Evolutionary conservation across 495 filamentous ascomycete species (phyloP), one percentile per base, ranked within the genome.

Genomic region (Penicillium cinerascens): DNA sequence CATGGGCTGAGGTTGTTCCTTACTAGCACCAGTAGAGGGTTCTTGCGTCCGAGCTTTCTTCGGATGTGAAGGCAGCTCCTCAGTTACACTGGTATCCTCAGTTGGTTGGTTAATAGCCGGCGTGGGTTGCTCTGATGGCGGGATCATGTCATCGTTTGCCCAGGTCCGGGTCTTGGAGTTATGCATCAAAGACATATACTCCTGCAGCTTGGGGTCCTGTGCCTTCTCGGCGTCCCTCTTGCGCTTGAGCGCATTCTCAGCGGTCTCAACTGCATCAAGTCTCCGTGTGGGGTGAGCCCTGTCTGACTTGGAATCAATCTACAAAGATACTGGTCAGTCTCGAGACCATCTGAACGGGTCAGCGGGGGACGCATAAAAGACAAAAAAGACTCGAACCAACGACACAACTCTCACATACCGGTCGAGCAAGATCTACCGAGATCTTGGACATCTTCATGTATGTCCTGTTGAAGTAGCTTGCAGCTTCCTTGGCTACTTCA

Each of bases 401-500:
- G 22, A 39, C 40, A 54, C 52, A 21, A 39, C 42, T n/a, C 44
- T 38, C 29, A 72, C 84, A 63, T 80, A 93, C 89, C 56, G 93
- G 86, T 58, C 84, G 84, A 56, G 93, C 95, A 65, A 96, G 75
- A 76, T 97, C 95, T 59, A 97, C 93, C 22, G 69, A 74, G 58
- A 99, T 89, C 81, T 84, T 93, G n/a, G 91, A 95, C 91, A 95
- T 95, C 53, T 91, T 89, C 55, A 98, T 88, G 70, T 91, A 98
- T 53, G 91, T 82, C 62, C 83, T 88, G 74, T 99, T 91, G 81
- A 96, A 95, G 72, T 95, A 96, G 62, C 88, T 89, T 55, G 92
- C 87, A 42, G 93, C 93, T 58, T 83, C 78, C 40, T 78, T 72
- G 43, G 93, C 93, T 59, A 87, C 87, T 54, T 92, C 82, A 39